phyloP scores from a whole-genome alignment of 208 protist genomes.

The Acanthamoeba castellanii region DNA sequence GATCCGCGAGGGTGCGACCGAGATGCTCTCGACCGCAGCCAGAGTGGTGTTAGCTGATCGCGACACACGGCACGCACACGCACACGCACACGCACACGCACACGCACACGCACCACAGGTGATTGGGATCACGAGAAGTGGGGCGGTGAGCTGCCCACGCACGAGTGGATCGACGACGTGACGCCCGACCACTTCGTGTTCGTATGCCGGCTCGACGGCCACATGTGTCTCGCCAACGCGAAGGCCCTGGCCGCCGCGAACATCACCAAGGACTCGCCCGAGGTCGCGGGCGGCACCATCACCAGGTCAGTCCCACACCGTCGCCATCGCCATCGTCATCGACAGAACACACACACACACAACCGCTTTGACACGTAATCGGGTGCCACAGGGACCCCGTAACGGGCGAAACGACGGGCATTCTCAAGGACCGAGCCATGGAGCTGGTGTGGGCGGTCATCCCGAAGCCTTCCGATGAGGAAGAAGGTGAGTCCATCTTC shows the following conservation, averaged over 20 bases:
- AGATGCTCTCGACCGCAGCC: no score
- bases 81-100: no score
- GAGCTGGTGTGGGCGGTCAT: slow-evolving; percentile 51
- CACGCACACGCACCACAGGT: not conserved
- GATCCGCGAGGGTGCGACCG: not conserved
- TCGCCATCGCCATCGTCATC: no score
- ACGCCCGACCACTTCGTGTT: slow-evolving; percentile 52
- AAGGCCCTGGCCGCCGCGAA: slow-evolving; percentile 34
- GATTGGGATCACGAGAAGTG: slow-evolving; percentile 59
- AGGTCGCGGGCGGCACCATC: slow-evolving; percentile 31
- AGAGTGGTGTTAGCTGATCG: no score
- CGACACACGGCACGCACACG: no score
- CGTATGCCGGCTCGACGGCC: slow-evolving; percentile 67
- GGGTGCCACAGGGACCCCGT: not conserved
- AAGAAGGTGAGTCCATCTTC: not conserved
- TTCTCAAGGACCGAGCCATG: slow-evolving; percentile 75
- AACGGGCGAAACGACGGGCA: slow-evolving; percentile 50
- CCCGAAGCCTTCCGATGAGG: not conserved
- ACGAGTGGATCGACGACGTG: slow-evolving; percentile 65
- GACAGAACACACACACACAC: no score
- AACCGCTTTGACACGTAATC: no score
- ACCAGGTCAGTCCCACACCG: not conserved
- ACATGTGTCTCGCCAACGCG: slow-evolving; percentile 75
- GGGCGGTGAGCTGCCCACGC: slow-evolving; percentile 58
- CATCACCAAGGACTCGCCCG: slow-evolving; percentile 58